A percentile compares a stretch with the other conserved stretches of the same genome.
Conservation (phyloP, 176 grass and related monocot species). For the Cenchrus americanus region DNA sequence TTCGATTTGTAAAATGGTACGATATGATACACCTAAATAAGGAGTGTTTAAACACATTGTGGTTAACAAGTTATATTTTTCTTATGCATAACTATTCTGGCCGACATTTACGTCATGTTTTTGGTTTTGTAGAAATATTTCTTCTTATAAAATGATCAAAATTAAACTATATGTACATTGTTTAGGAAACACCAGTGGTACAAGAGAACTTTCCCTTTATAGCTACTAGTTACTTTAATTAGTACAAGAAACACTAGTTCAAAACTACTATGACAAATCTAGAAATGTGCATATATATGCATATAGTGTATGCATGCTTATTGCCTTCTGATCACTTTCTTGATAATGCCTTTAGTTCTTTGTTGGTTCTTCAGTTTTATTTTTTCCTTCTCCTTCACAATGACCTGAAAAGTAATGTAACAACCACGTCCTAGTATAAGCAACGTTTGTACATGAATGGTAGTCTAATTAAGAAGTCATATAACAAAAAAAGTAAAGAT, state of each 20-base stretch:
- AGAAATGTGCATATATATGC: conserved; percentile 23
- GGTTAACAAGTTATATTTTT: background rate
- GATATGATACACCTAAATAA: background rate
- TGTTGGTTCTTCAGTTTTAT: conserved; percentile 36
- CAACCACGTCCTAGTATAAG: background rate
- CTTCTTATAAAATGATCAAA: conserved; percentile 8
- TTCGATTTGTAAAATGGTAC: background rate
- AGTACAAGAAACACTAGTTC: conserved; percentile 22
- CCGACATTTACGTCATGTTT: background rate
- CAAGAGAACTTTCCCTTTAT: background rate
- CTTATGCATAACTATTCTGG: too few relatives aligned
- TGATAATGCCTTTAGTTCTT: conserved; percentile 28
- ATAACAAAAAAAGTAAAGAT: background rate
- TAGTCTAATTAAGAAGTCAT: background rate
- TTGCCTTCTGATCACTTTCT: background rate
- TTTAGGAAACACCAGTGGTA: conserved; percentile 12
- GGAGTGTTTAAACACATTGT: background rate
- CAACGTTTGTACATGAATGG: background rate
- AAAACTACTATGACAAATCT: background rate
- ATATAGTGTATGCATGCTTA: conserved; percentile 15
- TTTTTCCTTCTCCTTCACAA: conserved; percentile 6
- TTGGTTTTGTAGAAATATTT: background rate
- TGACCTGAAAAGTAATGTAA: conserved; percentile 32
- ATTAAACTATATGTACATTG: conserved; percentile 43
- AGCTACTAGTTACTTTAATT: conserved; percentile 27